phyloP scores from a whole-genome alignment of 805 yeast species.

The Wickerhamiella sergipiensis region DNA sequence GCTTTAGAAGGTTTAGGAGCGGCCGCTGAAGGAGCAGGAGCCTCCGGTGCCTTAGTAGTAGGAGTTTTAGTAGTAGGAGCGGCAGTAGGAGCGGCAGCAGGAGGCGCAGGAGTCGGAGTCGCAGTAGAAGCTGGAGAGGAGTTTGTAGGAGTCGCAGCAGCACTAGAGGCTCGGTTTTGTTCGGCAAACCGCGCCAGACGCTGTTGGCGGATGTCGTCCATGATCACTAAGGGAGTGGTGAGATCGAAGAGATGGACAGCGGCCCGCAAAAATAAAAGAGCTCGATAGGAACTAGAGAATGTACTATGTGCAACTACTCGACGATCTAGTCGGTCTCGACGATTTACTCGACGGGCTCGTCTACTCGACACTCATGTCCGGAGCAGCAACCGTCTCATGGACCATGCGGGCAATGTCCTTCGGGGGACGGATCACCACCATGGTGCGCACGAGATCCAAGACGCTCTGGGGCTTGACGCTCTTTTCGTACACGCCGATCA shows the following conservation, averaged over 20 bases:
- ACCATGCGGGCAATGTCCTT: constrained; percentile 52
- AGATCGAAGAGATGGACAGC: too few relatives aligned
- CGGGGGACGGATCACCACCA: constrained; percentile 88
- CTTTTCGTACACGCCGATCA: constrained; percentile 80
- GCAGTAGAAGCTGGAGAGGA: too few relatives aligned
- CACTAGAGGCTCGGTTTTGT: too few relatives aligned
- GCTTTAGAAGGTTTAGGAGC: neutral
- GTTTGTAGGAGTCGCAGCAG: too few relatives aligned
- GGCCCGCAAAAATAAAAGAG: too few relatives aligned
- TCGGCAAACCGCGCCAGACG: constrained; percentile 5
- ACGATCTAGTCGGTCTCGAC: too few relatives aligned
- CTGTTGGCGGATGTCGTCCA: constrained; percentile 14
- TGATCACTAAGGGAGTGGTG: neutral
- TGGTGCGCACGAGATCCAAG: constrained; percentile 69
- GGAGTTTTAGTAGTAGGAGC: too few relatives aligned
- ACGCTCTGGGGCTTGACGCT: constrained; percentile 62
- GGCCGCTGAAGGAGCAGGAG: too few relatives aligned
- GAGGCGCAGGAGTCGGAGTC: neutral
- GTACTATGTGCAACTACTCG: constrained; percentile 2
- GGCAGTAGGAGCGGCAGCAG: too few relatives aligned
- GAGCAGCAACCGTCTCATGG: constrained; percentile 29
- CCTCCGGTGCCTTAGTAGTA: too few relatives aligned
- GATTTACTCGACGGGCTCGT: too few relatives aligned
- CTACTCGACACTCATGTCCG: constrained; percentile 6
- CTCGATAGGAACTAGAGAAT: neutral